These are phyloP conservation scores for Quercus engelmannii DNA, from an alignment of 306 rosid genomes.

Conservation along the genomic window DNA sequence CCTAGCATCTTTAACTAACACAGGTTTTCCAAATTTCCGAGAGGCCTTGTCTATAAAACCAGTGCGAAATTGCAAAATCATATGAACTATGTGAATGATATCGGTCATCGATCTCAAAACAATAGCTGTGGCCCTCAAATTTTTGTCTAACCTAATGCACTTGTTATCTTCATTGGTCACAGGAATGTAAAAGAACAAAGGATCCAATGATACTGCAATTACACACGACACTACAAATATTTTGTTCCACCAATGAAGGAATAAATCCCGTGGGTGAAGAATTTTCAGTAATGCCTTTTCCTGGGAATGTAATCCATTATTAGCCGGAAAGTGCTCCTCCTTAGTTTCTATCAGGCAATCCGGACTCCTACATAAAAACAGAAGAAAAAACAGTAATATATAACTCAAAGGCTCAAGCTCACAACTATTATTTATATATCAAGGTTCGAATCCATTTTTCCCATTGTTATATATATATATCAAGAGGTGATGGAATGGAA, in stretches of 20 bases:
- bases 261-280: too few relatives aligned
- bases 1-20: constrained; percentile 81
- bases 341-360: too few relatives aligned
- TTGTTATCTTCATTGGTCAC: constrained; percentile 57
- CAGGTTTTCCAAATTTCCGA: constrained; percentile 91
- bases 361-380: too few relatives aligned
- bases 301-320: too few relatives aligned
- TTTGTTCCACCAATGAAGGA: constrained; percentile 84
- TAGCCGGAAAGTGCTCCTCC: too few relatives aligned
- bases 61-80: constrained; percentile 81
- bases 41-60: constrained; percentile 92
- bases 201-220: constrained; percentile 80
- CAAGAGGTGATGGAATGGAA: too few relatives aligned
- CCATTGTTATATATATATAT: too few relatives aligned
- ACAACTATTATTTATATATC: too few relatives aligned
- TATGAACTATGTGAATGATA: constrained; percentile 72
- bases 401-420: too few relatives aligned
- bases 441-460: too few relatives aligned
- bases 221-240: constrained; percentile 76
- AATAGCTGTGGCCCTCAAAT: constrained; percentile 67
- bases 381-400: too few relatives aligned
- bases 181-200: constrained; percentile 84
- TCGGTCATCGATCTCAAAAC: constrained; percentile 84
- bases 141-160: constrained; percentile 63
- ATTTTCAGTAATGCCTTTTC: too few relatives aligned